These are phyloP conservation scores for Gautieria morchelliformis DNA, from an alignment of 768 basidiomycete species.

Conservation along the genomic window DNA sequence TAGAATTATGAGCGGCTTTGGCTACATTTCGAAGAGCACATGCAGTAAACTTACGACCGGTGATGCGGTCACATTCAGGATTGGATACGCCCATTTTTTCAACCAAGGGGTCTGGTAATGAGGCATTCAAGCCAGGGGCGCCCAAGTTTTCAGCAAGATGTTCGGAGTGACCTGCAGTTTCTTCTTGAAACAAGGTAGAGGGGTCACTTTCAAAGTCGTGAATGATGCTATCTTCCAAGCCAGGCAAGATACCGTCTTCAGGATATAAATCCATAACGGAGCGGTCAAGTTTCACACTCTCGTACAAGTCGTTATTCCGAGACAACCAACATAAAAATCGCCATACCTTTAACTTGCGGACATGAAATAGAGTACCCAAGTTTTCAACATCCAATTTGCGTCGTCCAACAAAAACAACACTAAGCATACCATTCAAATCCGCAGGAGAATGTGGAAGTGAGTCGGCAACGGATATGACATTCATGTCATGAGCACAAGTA, in stretches of 20 bases:
- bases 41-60: conserved; percentile 17
- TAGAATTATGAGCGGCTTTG: not conserved
- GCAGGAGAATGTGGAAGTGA: no score
- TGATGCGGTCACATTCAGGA: conserved; percentile 17
- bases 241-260: not conserved
- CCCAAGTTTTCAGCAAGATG: not conserved
- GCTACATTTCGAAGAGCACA: conserved; percentile 7
- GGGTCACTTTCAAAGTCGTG: not conserved
- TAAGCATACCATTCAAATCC: no score
- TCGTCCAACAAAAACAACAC: no score
- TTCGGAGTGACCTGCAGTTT: not conserved
- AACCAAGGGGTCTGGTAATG: conserved; percentile 13
- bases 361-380: conserved; percentile 14
- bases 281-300: not conserved
- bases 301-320: not conserved
- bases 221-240: not conserved
- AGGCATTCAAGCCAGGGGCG: no score
- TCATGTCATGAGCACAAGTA: no score
- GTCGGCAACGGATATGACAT: no score
- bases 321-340: conserved; percentile 11
- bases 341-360: conserved; percentile 20
- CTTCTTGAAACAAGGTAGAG: not conserved
- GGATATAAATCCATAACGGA: not conserved
- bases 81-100: conserved; percentile 25
- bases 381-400: conserved; percentile 14